phyloP scores from a whole-genome alignment of 2,329 filamentous ascomycete genomes.

The Venturiaceae sp. region DNA sequence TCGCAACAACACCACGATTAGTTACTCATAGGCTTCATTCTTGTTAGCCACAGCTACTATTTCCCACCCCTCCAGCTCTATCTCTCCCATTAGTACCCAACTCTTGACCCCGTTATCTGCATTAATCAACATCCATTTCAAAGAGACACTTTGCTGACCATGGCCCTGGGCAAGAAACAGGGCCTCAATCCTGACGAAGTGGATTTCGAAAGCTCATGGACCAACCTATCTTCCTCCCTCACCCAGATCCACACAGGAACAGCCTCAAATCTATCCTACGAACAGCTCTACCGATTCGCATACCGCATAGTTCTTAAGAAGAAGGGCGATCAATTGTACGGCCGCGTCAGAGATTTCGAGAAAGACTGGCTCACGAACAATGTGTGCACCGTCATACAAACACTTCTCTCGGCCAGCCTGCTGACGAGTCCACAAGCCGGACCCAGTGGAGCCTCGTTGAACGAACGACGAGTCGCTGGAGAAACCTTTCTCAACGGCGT shows the following conservation, averaged over 20 bases:
- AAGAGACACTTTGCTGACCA: neutral
- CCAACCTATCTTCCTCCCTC: slow-evolving; percentile 64
- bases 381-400: slow-evolving; percentile 60
- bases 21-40: too few relatives aligned
- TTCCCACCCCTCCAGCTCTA: too few relatives aligned
- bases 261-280: slow-evolving; percentile 82
- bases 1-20: neutral
- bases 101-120: neutral
- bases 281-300: slow-evolving; percentile 85
- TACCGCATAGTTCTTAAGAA: slow-evolving; percentile 92
- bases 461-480: slow-evolving; percentile 69
- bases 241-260: slow-evolving; percentile 87
- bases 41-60: too few relatives aligned
- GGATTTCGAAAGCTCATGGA: slow-evolving; percentile 84
- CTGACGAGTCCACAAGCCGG: slow-evolving; percentile 54
- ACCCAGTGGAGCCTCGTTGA: slow-evolving; percentile 49
- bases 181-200: slow-evolving; percentile 40
- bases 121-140: neutral
- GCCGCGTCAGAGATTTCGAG: slow-evolving; percentile 71
- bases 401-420: slow-evolving; percentile 31
- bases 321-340: slow-evolving; percentile 73
- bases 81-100: neutral
- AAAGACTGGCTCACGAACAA: slow-evolving; percentile 66
- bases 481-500: slow-evolving; percentile 73
- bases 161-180: neutral